Conservation (phyloP, 352 stramenopile genomes). For the Globisporangium paroecandrum region DNA sequence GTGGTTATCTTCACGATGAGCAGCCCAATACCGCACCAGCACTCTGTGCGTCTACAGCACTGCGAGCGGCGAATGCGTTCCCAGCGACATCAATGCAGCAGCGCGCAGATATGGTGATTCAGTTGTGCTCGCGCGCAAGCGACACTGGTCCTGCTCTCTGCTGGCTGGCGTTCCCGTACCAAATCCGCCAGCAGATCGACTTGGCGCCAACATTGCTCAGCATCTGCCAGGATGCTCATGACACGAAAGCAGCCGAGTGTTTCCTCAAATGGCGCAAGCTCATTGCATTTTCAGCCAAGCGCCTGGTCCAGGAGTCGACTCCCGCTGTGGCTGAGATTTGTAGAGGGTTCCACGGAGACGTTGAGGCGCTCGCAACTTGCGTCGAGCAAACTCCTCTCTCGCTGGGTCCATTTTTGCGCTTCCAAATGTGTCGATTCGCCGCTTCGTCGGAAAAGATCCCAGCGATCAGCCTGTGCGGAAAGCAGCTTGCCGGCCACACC, state of each 20-base stretch:
- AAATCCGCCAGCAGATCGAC: conserved; percentile 25
- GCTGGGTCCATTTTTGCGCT: conserved; percentile 21
- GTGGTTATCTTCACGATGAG: background rate
- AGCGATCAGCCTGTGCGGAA: conserved; percentile 24
- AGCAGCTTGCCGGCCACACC: conserved; percentile 20
- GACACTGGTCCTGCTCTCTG: conserved; percentile 35
- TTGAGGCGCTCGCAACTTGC: conserved; percentile 27
- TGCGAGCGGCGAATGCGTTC: conserved; percentile 20
- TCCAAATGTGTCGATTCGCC: conserved; percentile 29
- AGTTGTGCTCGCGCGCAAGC: conserved; percentile 22
- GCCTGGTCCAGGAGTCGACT: conserved; percentile 15
- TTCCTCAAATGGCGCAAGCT: conserved; percentile 31
- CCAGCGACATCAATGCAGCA: conserved; percentile 12
- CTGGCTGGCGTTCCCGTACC: conserved; percentile 32
- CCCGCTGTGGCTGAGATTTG: conserved; percentile 17
- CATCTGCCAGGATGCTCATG: conserved; percentile 34
- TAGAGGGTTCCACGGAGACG: conserved; percentile 17
- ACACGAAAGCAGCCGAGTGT: conserved; percentile 30
- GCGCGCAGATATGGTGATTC: conserved; percentile 22
- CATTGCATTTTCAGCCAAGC: conserved; percentile 24
- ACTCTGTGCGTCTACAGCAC: conserved; percentile 27
- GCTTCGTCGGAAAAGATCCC: conserved; percentile 14
- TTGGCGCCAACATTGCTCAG: conserved; percentile 23
- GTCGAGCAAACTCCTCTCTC: conserved; percentile 22
- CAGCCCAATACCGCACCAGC: conserved; percentile 14